Evolutionary conservation across 805 yeast species (phyloP), one percentile per base, ranked within the genome.

Genomic region (Clavispora asparagi): DNA sequence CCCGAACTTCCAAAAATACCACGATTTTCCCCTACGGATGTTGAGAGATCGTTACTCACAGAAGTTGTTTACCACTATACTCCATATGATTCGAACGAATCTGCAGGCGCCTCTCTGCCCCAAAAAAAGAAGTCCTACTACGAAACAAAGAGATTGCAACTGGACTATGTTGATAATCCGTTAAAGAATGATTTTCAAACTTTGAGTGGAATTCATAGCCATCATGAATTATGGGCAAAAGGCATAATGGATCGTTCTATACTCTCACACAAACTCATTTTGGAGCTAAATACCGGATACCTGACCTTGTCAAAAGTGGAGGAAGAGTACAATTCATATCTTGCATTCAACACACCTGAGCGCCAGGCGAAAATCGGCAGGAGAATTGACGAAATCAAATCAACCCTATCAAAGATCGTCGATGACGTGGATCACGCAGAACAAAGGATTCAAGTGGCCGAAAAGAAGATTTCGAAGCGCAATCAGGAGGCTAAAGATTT

Each of bases 11-110:
- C 88, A 2, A 60, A 71, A 2, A 79, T 89, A 6, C 81, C 84
- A 2, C 71, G 72, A 36, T 89, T 79, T 56, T 76, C 77, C 4
- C 75, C 91, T 1, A 69, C 71, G 51, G 97, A 90, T 61, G 95
- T 90, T 17, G 96, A 90, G 59, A 76, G 78, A 55, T 83, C 94
- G 0, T 64, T 87, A 46, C 64, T 86, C 42, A 82, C 88, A 1
- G 95, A 87, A 59, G 92, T 86, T 3, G 79, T 76, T 44, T 85
- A 79, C 60, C 82, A 77, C 48, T 78, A 70, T 46, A 70, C 74
- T 8, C 75, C 79, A 35, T 77, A 78, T 50, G 78, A 77, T 44
- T 64, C 75, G 2, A 40, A 46, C 8, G 53, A 52, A n/a, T 73
- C 73, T 19, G 31, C 37, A 30, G 35, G 44, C 3, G 52, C 48